phyloP scores from a whole-genome alignment of 345 rosid genomes.

The Dipteronia sinensis region DNA sequence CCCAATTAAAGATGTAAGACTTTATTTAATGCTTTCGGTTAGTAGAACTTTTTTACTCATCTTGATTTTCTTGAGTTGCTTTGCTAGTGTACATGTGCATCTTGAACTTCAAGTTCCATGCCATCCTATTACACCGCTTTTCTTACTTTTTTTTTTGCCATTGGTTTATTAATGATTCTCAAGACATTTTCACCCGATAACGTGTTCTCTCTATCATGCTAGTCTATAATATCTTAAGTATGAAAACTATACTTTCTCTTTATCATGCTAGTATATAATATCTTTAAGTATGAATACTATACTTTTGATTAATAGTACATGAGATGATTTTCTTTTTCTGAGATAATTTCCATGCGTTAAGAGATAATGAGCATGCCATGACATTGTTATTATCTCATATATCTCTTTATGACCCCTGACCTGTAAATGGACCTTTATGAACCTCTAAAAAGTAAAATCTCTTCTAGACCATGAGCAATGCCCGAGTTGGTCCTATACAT shows the following conservation, averaged over 20 bases:
- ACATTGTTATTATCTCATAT: too few species aligned
- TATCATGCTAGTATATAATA: not conserved
- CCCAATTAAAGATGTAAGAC: conserved; percentile 71
- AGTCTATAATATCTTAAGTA: not conserved
- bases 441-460: too few species aligned
- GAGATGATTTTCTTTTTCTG: not conserved
- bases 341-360: not conserved
- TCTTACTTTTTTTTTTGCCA: not conserved
- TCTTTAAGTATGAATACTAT: not conserved
- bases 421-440: too few species aligned
- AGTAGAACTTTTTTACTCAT: not conserved
- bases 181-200: not conserved
- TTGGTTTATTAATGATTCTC: not conserved
- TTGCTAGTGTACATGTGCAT: conserved; percentile 2
- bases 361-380: too few species aligned
- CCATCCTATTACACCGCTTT: not conserved
- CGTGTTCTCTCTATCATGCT: not conserved
- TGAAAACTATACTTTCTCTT: not conserved
- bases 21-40: conserved; percentile 15
- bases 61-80: not conserved
- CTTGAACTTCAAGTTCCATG: not conserved
- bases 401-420: too few species aligned
- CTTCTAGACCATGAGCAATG: too few species aligned
- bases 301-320: not conserved
- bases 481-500: too few species aligned